These are phyloP conservation scores for Rhododendron griersonianum DNA, from an alignment of 148 eudicot species.

Conservation along the genomic window DNA sequence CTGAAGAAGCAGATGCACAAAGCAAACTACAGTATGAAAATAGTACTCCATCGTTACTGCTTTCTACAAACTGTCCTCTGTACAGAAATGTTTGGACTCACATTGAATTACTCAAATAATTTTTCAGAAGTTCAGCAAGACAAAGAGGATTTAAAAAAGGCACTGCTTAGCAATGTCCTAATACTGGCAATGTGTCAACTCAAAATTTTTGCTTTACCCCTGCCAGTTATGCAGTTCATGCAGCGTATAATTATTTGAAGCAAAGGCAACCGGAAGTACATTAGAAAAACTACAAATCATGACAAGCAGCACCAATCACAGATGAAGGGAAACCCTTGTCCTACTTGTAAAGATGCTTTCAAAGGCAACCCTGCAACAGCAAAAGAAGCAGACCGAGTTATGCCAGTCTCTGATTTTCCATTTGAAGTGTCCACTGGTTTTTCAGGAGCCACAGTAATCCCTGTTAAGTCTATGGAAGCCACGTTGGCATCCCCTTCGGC, in stretches of 20 bases:
- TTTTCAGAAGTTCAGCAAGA: background rate
- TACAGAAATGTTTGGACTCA: background rate
- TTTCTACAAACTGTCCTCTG: background rate
- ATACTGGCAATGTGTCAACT: background rate
- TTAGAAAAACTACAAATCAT: background rate
- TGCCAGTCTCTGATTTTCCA: background rate
- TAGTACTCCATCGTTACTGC: background rate
- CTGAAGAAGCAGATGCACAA: background rate
- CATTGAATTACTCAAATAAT: background rate
- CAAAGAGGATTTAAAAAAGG: background rate
- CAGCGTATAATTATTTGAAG: background rate
- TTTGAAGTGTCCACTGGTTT: background rate
- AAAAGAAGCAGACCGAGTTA: background rate
- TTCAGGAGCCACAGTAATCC: constrained; percentile 9
- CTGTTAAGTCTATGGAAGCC: background rate
- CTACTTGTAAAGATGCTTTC: background rate
- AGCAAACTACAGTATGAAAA: background rate
- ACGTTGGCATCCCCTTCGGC: background rate
- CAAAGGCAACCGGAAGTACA: background rate
- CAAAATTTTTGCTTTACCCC: background rate
- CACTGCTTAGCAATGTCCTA: background rate
- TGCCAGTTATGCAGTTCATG: background rate
- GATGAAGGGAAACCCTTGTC: background rate
- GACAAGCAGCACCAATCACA: background rate
- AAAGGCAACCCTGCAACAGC: constrained; percentile 4